These are phyloP conservation scores for Euphorbia tirucalli DNA, from an alignment of 345 rosid genomes.

Conservation along the genomic window DNA sequence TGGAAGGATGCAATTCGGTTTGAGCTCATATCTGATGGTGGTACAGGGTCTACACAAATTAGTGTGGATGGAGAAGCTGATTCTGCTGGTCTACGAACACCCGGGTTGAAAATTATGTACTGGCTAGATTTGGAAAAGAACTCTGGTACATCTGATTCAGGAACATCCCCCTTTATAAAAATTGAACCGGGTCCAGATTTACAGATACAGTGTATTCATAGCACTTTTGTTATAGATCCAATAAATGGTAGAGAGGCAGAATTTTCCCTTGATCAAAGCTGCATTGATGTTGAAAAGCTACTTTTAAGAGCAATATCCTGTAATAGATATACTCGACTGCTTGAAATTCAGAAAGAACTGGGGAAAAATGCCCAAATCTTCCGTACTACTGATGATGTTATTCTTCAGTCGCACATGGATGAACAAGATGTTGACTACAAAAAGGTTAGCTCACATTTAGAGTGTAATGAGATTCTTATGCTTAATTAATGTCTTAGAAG, in stretches of 20 bases:
- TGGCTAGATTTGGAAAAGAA: conserved; percentile 83
- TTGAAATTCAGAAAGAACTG: conserved; percentile 90
- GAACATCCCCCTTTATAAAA: conserved; percentile 63
- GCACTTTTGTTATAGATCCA: conserved; percentile 86
- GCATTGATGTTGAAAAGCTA: conserved; percentile 89
- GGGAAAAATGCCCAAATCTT: conserved; percentile 60
- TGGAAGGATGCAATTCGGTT: conserved; percentile 96
- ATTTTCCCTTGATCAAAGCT: conserved; percentile 72
- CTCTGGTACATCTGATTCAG: conserved; percentile 43
- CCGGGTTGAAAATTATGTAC: conserved; percentile 81
- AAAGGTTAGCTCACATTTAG: conserved; percentile 40
- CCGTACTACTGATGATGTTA: conserved; percentile 65
- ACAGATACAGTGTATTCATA: conserved; percentile 72
- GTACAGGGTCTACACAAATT: conserved; percentile 44
- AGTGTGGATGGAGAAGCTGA: conserved; percentile 87
- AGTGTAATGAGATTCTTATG: neutral
- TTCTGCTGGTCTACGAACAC: conserved; percentile 66
- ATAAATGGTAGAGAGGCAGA: conserved; percentile 75
- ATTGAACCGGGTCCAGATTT: conserved; percentile 87
- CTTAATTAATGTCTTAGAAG: neutral
- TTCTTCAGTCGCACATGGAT: conserved; percentile 54
- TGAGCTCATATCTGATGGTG: conserved; percentile 72
- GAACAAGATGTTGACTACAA: conserved; percentile 47
- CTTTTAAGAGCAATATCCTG: conserved; percentile 84
- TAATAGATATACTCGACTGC: conserved; percentile 84